Base-by-base conservation (phyloP, 805 yeast species). In the Candida coleopterorum region DNA sequence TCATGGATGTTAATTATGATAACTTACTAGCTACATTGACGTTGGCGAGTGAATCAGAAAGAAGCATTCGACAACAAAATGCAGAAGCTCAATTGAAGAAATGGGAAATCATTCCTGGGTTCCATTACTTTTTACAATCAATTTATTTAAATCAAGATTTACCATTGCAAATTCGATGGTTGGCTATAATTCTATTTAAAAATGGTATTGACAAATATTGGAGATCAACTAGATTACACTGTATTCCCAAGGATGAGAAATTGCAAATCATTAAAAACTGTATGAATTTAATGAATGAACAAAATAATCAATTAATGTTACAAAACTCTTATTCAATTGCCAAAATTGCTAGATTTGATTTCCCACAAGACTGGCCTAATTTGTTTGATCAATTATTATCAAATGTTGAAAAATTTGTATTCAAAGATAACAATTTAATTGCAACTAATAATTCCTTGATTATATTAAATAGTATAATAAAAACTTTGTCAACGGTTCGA, bases 321-420 rank as follows among this genome's bases (percentile, higher is more conserved):
- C 97, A 93, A 60, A 84, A 85, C 54, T 94, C 97, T 0, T 83
- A 85, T 45, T 81, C 94, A 0, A 67, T 85, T 6, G 81, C 95
- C 1, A 69, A 81, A 41, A 83, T 93, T 18, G 82, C 85, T 18
- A 63, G 97, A 34, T 67, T 77, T 39, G 98, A 93, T 49, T 93
- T 85, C 53, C 97, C 97, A 0, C 56, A 63, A 2, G 88, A 81
- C 31, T 93, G 97, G 97, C 88, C 94, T 0, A 58, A 72, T 2
- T 53, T 93, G 14, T 83, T 93, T 50, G 89, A 84, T 39, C 80
- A 79, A 10, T 42, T 82, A 1, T 69, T 75, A 30, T 49, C 49
- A 3, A 48, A 67, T 15, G 49, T 82, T 32, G 75, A 66, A 39
- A 58, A 64, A 9, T 69, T 70, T 12, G 66, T 68, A 10, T 57